Conservation (phyloP, 2,329 filamentous ascomycete genomes). For the Ophiocordyceps robertsii region DNA sequence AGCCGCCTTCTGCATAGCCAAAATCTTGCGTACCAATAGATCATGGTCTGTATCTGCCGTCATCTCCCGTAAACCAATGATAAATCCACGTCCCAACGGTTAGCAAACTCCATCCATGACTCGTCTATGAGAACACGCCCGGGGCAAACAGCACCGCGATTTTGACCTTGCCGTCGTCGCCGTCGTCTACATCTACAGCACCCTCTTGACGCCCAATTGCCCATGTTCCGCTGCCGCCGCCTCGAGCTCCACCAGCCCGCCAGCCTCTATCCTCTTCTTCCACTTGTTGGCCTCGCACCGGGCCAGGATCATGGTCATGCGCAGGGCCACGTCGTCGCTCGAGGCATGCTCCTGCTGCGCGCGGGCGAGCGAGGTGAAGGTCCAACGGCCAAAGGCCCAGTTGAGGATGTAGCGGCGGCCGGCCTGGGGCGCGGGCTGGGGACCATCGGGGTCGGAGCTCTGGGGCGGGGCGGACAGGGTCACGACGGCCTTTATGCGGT, state of each 20-base stretch:
- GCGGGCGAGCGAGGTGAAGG: slow-evolving; percentile 50
- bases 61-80: no score
- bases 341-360: slow-evolving; percentile 36
- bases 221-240: slow-evolving; percentile 24
- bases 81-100: no score
- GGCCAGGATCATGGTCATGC: slow-evolving; percentile 66
- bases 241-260: slow-evolving; percentile 37
- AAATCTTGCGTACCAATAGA: no score
- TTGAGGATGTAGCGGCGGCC: slow-evolving; percentile 70
- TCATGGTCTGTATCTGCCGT: no score
- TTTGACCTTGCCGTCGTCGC: background rate
- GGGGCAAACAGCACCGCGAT: background rate
- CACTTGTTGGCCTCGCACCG: slow-evolving; percentile 63
- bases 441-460: slow-evolving; percentile 36
- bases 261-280: slow-evolving; percentile 57
- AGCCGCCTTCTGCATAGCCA: no score
- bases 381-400: slow-evolving; percentile 97
- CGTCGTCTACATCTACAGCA: slow-evolving; percentile 21
- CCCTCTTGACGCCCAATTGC: slow-evolving; percentile 36
- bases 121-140: background rate
- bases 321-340: slow-evolving; percentile 40
- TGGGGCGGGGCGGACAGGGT: slow-evolving; percentile 31
- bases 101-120: background rate
- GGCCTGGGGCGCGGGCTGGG: slow-evolving; percentile 17
- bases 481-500: slow-evolving; percentile 73